phyloP scores from a whole-genome alignment of 768 basidiomycete species.

The Termitomyces sp. region DNA sequence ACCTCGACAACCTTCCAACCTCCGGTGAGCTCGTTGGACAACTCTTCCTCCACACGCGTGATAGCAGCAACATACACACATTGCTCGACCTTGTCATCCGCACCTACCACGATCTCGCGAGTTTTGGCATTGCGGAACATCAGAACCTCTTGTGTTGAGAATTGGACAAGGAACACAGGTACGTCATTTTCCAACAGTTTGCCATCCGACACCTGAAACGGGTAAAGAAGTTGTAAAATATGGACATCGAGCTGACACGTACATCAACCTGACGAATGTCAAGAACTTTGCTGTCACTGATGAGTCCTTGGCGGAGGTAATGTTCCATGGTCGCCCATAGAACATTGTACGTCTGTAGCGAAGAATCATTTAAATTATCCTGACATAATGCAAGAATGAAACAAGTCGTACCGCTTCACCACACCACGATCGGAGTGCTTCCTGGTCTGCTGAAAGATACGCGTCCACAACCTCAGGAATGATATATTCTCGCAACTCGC shows the following conservation, averaged over 20 bases:
- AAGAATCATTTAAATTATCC: neutral
- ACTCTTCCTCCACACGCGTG: conserved; percentile 82
- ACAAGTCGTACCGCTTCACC: conserved; percentile 77
- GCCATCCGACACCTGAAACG: conserved; percentile 65
- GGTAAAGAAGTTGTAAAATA: neutral
- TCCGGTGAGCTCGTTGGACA: conserved; percentile 89
- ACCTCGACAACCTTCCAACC: conserved; percentile 99
- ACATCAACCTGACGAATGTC: conserved; percentile 98
- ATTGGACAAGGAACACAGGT: conserved; percentile 88
- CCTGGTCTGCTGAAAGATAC: conserved; percentile 86
- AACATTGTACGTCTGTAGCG: conserved; percentile 86
- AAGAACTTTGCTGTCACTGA: conserved; percentile 90
- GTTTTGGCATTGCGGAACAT: conserved; percentile 89
- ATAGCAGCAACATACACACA: conserved; percentile 90
- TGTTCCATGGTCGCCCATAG: conserved; percentile 97
- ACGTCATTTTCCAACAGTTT: conserved; percentile 88
- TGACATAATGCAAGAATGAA: conserved; percentile 1
- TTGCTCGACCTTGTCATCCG: conserved; percentile 88
- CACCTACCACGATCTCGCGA: conserved; percentile 80
- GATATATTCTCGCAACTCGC: conserved; percentile 93
- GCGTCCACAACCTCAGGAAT: conserved; percentile 97
- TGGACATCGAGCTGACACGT: conserved; percentile 19
- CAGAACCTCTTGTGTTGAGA: conserved; percentile 89
- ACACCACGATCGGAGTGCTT: conserved; percentile 85
- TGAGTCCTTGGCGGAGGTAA: conserved; percentile 83